Conservation (phyloP, 2,329 filamentous ascomycete genomes). For the Apiospora phragmitis region DNA sequence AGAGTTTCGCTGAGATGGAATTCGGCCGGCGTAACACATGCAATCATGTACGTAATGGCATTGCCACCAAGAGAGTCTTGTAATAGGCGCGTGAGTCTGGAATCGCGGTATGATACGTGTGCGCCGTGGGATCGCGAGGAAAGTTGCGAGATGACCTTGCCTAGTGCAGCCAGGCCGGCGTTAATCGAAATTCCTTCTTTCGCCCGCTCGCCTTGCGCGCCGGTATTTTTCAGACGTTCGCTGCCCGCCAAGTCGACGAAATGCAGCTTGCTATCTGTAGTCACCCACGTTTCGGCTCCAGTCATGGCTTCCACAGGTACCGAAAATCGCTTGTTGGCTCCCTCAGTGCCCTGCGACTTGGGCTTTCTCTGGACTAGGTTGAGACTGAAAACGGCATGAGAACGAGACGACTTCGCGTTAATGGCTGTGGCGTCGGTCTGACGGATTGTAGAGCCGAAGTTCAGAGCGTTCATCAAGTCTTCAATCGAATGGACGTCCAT, state of each 20-base stretch:
- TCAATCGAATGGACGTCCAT: slow-evolving; percentile 89
- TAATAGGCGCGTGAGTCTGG: slow-evolving; percentile 89
- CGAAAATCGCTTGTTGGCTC: slow-evolving; percentile 70
- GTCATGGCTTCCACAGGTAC: slow-evolving; percentile 81
- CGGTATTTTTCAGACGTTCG: slow-evolving; percentile 95
- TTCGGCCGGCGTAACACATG: slow-evolving; percentile 93
- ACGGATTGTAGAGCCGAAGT: slow-evolving; percentile 89
- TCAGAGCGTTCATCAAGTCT: slow-evolving; percentile 84
- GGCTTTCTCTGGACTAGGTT: slow-evolving; percentile 86
- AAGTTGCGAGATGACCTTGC: slow-evolving; percentile 97
- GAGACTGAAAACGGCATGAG: slow-evolving; percentile 94
- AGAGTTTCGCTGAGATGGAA: slow-evolving; percentile 97
- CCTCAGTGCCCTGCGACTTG: slow-evolving; percentile 58
- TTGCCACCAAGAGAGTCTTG: slow-evolving; percentile 97
- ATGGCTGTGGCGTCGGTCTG: slow-evolving; percentile 97
- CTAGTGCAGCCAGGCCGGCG: slow-evolving; percentile 87
- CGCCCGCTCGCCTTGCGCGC: slow-evolving; percentile 89
- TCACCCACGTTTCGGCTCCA: slow-evolving; percentile 69
- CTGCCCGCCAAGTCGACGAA: slow-evolving; percentile 98
- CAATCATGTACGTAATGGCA: slow-evolving; percentile 99
- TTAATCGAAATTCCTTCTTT: slow-evolving; percentile 99
- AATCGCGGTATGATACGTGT: slow-evolving; percentile 97
- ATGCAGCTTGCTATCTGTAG: slow-evolving; percentile 96
- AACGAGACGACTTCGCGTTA: slow-evolving; percentile 96
- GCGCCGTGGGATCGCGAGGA: slow-evolving; percentile 85